Conservation (phyloP, 176 grass and related monocot species). For the Hsuehochloa calcarea region DNA sequence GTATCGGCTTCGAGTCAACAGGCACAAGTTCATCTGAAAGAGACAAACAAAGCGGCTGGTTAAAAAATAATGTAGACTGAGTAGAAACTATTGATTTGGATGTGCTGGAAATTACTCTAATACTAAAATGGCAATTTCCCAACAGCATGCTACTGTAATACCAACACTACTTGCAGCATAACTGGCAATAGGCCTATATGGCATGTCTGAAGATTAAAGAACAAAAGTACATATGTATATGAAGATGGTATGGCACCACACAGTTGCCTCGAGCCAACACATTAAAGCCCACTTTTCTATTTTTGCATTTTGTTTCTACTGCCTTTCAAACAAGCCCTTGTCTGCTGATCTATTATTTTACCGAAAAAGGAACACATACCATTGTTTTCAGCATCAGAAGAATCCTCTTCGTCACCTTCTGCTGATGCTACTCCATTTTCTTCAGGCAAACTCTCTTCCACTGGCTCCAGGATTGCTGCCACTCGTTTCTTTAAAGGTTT, state of each 20-base stretch:
- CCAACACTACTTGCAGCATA: background rate
- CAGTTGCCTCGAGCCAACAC: background rate
- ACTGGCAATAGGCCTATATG: background rate
- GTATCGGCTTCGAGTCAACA: conserved; percentile 50
- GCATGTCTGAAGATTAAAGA: background rate
- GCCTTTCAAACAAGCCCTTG: background rate
- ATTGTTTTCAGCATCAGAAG: conserved; percentile 76
- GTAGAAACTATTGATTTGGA: background rate
- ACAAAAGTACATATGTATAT: background rate
- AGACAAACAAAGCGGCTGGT: background rate
- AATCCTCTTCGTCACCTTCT: conserved; percentile 67
- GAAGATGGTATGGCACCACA: conserved; percentile 3
- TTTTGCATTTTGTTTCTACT: background rate
- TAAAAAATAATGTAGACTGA: background rate
- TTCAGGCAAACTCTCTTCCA: conserved; percentile 66
- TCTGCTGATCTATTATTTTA: background rate
- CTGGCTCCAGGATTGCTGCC: conserved; percentile 88
- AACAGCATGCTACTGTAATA: background rate
- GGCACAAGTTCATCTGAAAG: conserved; percentile 53
- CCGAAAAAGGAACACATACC: conserved; percentile 41
- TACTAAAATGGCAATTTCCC: background rate
- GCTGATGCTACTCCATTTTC: conserved; percentile 70
- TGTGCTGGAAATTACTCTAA: background rate
- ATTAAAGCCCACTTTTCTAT: background rate
- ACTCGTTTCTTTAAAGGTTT: conserved; percentile 91